Evolutionary conservation across 2,329 filamentous ascomycete genomes (phyloP), one percentile per base, ranked within the genome.

Genomic region (Rhinocladiella similis): DNA sequence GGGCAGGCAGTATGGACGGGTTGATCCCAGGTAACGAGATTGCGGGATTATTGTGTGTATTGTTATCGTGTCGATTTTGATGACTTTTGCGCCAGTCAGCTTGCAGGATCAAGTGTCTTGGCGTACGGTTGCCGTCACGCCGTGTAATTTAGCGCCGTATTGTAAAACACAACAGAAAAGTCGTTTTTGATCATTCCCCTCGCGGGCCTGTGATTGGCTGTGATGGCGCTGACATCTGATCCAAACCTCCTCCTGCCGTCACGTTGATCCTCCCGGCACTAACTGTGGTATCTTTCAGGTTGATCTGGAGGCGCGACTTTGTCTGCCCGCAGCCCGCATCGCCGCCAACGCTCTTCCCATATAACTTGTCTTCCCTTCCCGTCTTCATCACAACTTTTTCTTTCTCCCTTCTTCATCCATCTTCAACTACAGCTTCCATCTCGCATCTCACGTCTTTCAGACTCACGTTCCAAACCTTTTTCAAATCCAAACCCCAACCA

Each of bases 261-360:
- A 27, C 49, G 33, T 38, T 50, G 43, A 52, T 53, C 22, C 41
- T 22, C 48, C 41, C 33, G 35, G 10, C 35, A 16, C 35, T 38
- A 13, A 38, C 38, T 18, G 10, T 33, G 14, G 3, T 22, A 41
- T 16, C 16, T 13, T 69, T 74, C 70, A 70, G 71, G 69, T 73
- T 78, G 76, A 78, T 78, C 75, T 76, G 66, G 70, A 70, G 64
- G 64, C 66, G 68, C 63, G 67, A 70, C 70, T 53, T 33, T 55
- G 48, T 50, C 42, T 41, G 39, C 59, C 59, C 67, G 67, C 64
- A 66, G 59, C 64, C 67, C 69, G 66, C 72, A 73, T 74, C 73
- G 75, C 72, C 75, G 71, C 69, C 71, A 67, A 65, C 63, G 61
- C 68, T 68, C 68, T 69, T 72, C 66, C 67, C 25, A 73, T 77